These are phyloP conservation scores for Eutrema salsugineum DNA, from an alignment of 441 rosid genomes.

Conservation along the genomic window DNA sequence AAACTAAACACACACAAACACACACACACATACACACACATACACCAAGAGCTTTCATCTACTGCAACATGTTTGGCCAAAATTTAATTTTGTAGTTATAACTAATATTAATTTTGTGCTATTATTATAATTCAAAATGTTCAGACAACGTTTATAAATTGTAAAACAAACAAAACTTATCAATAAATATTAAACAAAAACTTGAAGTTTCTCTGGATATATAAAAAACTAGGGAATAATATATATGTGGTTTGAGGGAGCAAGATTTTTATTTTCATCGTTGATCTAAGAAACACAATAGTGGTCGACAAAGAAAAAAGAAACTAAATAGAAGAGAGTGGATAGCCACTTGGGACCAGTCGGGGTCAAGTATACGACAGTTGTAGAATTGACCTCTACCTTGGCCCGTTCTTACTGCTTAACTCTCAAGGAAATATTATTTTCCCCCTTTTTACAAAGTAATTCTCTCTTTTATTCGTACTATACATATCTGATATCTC, in stretches of 20 bases:
- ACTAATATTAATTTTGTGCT: not conserved
- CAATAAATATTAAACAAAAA: not conserved
- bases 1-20: no score
- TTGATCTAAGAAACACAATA: not conserved
- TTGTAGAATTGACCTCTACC: constrained; percentile 2
- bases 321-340: constrained; percentile 1
- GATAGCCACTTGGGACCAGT: constrained; percentile 20
- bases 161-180: not conserved
- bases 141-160: not conserved
- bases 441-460: not conserved
- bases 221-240: not conserved
- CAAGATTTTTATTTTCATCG: not conserved
- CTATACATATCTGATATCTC: not conserved
- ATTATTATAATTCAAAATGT: not conserved
- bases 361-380: not conserved
- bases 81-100: not conserved
- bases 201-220: not conserved
- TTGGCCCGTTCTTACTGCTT: constrained; percentile 9
- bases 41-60: no score
- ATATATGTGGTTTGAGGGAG: not conserved
- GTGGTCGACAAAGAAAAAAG: constrained; percentile 30
- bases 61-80: not conserved
- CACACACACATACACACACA: no score
- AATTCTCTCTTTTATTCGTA: not conserved
- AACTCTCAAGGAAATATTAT: not conserved